phyloP scores from a whole-genome alignment of 768 basidiomycete genomes.

The Bullera alba region DNA sequence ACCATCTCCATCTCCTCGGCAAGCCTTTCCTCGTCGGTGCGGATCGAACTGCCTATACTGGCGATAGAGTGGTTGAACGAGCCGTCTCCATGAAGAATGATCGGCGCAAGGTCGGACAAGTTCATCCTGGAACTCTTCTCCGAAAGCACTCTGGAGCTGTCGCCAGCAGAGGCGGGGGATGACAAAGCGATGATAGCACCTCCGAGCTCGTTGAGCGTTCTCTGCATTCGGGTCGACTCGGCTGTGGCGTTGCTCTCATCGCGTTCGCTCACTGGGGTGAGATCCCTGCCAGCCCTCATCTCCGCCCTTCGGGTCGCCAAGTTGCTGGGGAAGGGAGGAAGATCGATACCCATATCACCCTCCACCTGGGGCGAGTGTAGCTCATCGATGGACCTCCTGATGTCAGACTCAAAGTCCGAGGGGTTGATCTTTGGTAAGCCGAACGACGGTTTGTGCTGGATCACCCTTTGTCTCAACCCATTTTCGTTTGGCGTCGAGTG shows the following conservation, averaged over 20 bases:
- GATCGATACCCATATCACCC: constrained; percentile 12
- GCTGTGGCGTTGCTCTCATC: constrained; percentile 4
- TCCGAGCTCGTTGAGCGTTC: not conserved
- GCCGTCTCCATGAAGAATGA: not conserved
- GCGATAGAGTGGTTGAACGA: not conserved
- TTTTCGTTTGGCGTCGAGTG: not conserved
- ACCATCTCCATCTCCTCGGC: constrained; percentile 36
- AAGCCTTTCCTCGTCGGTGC: constrained; percentile 18
- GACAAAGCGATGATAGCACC: not conserved
- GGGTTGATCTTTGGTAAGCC: constrained; percentile 21
- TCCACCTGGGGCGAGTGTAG: not conserved
- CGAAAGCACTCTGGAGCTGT: not conserved
- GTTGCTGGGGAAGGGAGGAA: constrained; percentile 22
- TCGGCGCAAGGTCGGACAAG: not conserved
- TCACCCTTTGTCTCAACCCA: constrained; percentile 3
- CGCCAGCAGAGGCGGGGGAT: not conserved
- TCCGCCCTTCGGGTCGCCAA: constrained; percentile 1
- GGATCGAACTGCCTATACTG: not conserved
- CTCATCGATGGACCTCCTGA: constrained; percentile 19
- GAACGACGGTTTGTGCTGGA: constrained; percentile 20
- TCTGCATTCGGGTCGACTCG: not conserved
- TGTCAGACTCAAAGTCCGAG: constrained; percentile 17
- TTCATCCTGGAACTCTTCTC: not conserved
- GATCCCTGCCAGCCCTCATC: not conserved
- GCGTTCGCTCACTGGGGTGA: constrained; percentile 2